Conservation (phyloP, 2,329 filamentous ascomycete genomes). For the Fusarium nematophilum region DNA sequence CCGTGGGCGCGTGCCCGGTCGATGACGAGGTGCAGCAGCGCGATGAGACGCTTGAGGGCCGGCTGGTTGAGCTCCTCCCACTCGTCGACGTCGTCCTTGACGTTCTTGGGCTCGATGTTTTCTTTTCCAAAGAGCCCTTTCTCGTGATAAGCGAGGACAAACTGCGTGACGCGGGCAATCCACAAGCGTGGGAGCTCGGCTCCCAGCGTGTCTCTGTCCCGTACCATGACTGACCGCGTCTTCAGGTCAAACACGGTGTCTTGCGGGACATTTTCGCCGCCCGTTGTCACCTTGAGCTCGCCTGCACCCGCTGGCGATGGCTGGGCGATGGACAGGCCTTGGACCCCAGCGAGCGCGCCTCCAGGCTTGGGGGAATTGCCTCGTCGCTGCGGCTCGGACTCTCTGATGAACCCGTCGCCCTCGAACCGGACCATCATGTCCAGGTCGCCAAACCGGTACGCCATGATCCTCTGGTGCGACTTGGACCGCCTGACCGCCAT, state of each 20-base stretch:
- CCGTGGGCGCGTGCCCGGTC: conserved; percentile 19
- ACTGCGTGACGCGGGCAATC: conserved; percentile 52
- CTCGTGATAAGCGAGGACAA: conserved; percentile 56
- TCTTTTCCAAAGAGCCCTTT: conserved; percentile 47
- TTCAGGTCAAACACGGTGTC: conserved; percentile 56
- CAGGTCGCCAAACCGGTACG: conserved; percentile 64
- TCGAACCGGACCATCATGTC: conserved; percentile 44
- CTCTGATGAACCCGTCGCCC: conserved; percentile 43
- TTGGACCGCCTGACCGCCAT: conserved; percentile 62
- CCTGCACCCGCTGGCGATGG: not conserved
- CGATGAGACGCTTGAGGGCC: conserved; percentile 45
- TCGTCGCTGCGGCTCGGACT: not conserved
- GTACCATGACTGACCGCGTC: conserved; percentile 49
- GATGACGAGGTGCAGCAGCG: conserved; percentile 38
- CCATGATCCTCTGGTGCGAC: conserved; percentile 71
- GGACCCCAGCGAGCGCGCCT: conserved; percentile 5
- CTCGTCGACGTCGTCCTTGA: conserved; percentile 42
- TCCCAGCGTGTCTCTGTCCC: conserved; percentile 41
- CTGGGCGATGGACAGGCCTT: conserved; percentile 13
- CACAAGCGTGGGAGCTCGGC: conserved; percentile 57
- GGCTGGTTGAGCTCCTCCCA: conserved; percentile 52
- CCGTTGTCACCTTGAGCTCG: conserved; percentile 30
- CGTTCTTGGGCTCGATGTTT: conserved; percentile 49
- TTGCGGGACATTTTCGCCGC: conserved; percentile 47
- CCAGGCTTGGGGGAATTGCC: not conserved